Evolutionary conservation across 2,329 filamentous ascomycete genomes (phyloP).

Genomic region (Curvularia eragrostidis): DNA sequence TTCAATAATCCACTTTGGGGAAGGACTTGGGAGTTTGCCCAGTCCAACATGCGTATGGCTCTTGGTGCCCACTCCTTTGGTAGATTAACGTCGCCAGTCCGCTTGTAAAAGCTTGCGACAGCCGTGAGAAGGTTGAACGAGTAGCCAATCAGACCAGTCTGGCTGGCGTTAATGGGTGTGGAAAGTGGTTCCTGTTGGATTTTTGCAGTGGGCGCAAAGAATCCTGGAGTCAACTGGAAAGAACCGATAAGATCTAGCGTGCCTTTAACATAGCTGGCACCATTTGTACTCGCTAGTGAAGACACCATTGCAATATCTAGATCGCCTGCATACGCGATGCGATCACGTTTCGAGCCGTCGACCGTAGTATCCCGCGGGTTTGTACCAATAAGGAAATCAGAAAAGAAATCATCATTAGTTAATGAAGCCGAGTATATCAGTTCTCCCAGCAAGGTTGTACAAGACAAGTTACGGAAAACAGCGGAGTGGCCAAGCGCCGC

Average conservation of each 20-base stretch:
- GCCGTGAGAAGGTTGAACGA: conserved; percentile 43
- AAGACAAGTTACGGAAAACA: not conserved
- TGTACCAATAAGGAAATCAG: conserved; percentile 47
- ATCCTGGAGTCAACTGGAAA: not conserved
- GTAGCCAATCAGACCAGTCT: conserved; percentile 48
- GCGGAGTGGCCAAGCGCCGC: not conserved
- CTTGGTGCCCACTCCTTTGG: conserved; percentile 37
- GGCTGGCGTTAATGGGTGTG: conserved; percentile 24
- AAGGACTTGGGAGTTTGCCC: conserved; percentile 42
- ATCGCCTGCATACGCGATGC: not conserved
- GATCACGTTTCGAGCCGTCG: conserved; percentile 46
- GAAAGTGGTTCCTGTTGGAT: not conserved
- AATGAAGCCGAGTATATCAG: not conserved
- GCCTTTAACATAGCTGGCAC: not conserved
- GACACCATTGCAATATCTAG: not conserved
- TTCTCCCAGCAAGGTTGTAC: not conserved
- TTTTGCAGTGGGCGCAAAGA: not conserved
- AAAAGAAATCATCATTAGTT: conserved; percentile 22
- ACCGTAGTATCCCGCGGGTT: conserved; percentile 45
- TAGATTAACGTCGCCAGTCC: conserved; percentile 37
- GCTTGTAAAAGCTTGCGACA: conserved; percentile 36
- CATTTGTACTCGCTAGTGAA: not conserved
- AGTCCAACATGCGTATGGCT: conserved; percentile 44
- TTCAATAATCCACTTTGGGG: conserved; percentile 12
- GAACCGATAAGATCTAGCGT: not conserved